Evolutionary conservation across 495 filamentous ascomycete genomes (phyloP), one percentile per base, ranked within the genome.

Genomic region (Trichodelitschia bisporula): DNA sequence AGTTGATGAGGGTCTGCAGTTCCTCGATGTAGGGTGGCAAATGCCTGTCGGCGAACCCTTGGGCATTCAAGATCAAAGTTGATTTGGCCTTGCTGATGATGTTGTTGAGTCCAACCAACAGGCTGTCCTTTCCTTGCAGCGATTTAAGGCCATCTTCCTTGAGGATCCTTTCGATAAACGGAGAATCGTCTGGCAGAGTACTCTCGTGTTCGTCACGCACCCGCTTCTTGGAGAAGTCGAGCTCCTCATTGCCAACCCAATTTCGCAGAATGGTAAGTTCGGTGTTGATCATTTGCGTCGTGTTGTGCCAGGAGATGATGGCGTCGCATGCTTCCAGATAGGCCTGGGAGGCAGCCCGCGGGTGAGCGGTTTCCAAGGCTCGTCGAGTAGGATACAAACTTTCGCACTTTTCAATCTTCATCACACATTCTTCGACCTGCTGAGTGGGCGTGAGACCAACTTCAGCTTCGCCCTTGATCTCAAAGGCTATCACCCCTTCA

Each of bases 11-110:
- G 3, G 79, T 90, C 15, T 95, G 64, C 13, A 97, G 59, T 41
- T 97, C 86, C 44, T 97, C 89, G 34, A 95, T 91, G 44, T 93
- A 97, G 2, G 84, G 83, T 6, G 86, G 86, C 14, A 97, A 57
- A 55, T 95, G 86, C 11, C 86, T 74, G 32, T 80, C 77, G 18
- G 74, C 67, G 49, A 95, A 97, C 2, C 65, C 64, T 32, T 74
- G 66, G 4, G 79, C 71, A 45, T 92, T 93, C 37, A 69, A 56
- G 34, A 97, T 92, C 30, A 95, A 56, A 1, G 80, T 93, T 21
- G 62, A 66, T 49, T 97, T 97, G 17, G 89, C 84, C 50, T 97
- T 97, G 30, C 66, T 55, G 40, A 95, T 92, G 26, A 91, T 80
- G 32, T 59, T 62, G 8, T 73, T 69, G 19, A 95, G 66, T 6